Percentiles rank a stretch among this genome's conserved stretches.
Evolutionary conservation across 169 alveolate genomes (phyloP).

Genomic region (Plasmodium fragile): DNA sequence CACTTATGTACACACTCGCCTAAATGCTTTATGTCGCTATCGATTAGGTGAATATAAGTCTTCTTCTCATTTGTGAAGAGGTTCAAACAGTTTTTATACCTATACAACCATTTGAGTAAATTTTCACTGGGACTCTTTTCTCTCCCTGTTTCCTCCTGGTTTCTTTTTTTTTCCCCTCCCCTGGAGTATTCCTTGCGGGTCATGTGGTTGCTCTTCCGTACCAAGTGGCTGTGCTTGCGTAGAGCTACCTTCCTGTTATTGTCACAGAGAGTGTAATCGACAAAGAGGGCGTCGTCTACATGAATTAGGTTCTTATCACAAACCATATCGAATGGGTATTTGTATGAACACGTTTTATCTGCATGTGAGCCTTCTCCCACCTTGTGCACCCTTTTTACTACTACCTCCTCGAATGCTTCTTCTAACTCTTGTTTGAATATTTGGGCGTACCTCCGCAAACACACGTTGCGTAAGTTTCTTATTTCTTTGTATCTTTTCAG

Average conservation of each 20-base stretch:
- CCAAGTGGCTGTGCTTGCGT: not conserved
- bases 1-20: not conserved
- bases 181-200: slow-evolving; percentile 10
- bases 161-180: not conserved
- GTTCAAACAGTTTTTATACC: slow-evolving; percentile 18
- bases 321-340: slow-evolving; percentile 23
- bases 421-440: not conserved
- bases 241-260: not conserved
- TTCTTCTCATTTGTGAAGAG: not conserved
- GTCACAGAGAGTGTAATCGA: not conserved
- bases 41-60: not conserved
- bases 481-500: slow-evolving; percentile 29
- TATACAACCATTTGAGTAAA: slow-evolving; percentile 38
- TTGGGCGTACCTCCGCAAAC: slow-evolving; percentile 20
- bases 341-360: not conserved
- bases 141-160: too few relatives aligned
- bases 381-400: not conserved
- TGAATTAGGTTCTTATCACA: slow-evolving; percentile 5
- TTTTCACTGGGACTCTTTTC: not conserved
- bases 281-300: slow-evolving; percentile 16
- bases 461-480: slow-evolving; percentile 14
- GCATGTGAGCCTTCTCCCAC: not conserved
- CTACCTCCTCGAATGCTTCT: not conserved
- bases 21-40: slow-evolving; percentile 22
- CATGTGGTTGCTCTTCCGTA: not conserved